These are phyloP conservation scores for Cercospora zeina DNA, from an alignment of 2,329 filamentous ascomycete genomes.

Conservation along the genomic window DNA sequence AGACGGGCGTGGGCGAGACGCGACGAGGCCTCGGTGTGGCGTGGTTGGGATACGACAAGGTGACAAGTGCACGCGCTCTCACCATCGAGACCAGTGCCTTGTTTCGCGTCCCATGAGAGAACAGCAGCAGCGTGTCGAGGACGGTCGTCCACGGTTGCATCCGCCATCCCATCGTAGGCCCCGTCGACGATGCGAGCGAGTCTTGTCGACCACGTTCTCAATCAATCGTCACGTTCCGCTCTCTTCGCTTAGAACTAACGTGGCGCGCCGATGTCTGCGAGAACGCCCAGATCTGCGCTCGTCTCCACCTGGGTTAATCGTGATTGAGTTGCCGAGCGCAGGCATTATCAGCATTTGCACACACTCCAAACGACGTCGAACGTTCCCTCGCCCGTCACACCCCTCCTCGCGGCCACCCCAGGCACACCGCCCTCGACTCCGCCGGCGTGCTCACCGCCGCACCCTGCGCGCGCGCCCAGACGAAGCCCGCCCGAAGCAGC, in stretches of 20 bases:
- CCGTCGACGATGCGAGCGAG: not conserved
- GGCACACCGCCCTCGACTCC: slow-evolving; percentile 1
- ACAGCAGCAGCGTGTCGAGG: too few relatives aligned
- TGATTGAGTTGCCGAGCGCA: not conserved
- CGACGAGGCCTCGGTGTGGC: slow-evolving; percentile 6
- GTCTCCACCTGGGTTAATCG: slow-evolving; percentile 1
- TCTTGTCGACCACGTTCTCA: not conserved
- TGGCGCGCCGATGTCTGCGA: not conserved
- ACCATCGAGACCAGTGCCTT: not conserved
- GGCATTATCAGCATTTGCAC: not conserved
- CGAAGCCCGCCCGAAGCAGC: not conserved
- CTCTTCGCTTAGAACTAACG: not conserved
- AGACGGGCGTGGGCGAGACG: not conserved
- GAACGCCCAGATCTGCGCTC: slow-evolving; percentile 3
- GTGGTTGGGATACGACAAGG: slow-evolving; percentile 13
- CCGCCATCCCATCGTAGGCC: too few relatives aligned
- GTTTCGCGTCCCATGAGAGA: not conserved
- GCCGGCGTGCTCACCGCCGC: not conserved
- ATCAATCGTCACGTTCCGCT: not conserved
- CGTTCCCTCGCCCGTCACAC: not conserved
- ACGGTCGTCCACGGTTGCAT: too few relatives aligned
- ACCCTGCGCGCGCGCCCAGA: not conserved
- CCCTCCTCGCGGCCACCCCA: not conserved
- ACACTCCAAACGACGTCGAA: not conserved
- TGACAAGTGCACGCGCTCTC: too few relatives aligned